Evolutionary conservation across 2,329 filamentous ascomycete species (phyloP).

Genomic region (Curvularia eragrostidis): DNA sequence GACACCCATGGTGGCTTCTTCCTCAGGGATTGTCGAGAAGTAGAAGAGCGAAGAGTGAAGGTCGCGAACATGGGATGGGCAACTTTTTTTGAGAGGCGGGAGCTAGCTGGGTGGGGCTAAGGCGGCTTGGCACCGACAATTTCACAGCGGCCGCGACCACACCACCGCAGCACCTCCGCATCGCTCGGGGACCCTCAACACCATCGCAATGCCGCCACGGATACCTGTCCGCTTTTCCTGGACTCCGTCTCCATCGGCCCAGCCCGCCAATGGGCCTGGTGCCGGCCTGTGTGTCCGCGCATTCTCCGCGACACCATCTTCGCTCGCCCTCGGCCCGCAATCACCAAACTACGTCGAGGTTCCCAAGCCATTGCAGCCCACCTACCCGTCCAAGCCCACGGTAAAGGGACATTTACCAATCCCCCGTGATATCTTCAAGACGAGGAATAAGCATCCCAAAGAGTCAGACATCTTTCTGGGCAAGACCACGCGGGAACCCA

Average conservation of each 20-base stretch:
- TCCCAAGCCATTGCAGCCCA: constrained; percentile 76
- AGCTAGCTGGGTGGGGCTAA: constrained; percentile 19
- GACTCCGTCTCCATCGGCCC: constrained; percentile 17
- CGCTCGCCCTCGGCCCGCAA: constrained; percentile 72
- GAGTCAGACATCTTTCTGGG: constrained; percentile 66
- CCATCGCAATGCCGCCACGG: constrained; percentile 51
- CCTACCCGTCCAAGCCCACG: constrained; percentile 55
- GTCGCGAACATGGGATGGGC: constrained; percentile 17
- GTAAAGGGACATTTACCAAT: constrained; percentile 83
- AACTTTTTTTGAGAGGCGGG: constrained; percentile 32
- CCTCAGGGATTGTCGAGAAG: constrained; percentile 12
- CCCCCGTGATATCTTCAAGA: constrained; percentile 78
- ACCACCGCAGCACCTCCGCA: constrained; percentile 27
- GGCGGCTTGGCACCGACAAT: constrained; percentile 35
- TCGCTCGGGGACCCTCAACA: constrained; percentile 3
- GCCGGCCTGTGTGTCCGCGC: constrained; percentile 27
- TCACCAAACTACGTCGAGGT: constrained; percentile 87
- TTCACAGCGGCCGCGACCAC: constrained; percentile 26
- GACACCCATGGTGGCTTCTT: constrained; percentile 71
- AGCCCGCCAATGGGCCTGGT: constrained; percentile 25
- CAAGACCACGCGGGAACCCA: constrained; percentile 64
- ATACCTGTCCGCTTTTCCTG: constrained; percentile 50
- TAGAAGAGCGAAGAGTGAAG: constrained; percentile 21
- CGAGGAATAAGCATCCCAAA: constrained; percentile 57
- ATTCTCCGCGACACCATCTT: constrained; percentile 57